These are phyloP conservation scores for Fusarium domesticum DNA, from an alignment of 2,329 filamentous ascomycete species.

Conservation along the genomic window DNA sequence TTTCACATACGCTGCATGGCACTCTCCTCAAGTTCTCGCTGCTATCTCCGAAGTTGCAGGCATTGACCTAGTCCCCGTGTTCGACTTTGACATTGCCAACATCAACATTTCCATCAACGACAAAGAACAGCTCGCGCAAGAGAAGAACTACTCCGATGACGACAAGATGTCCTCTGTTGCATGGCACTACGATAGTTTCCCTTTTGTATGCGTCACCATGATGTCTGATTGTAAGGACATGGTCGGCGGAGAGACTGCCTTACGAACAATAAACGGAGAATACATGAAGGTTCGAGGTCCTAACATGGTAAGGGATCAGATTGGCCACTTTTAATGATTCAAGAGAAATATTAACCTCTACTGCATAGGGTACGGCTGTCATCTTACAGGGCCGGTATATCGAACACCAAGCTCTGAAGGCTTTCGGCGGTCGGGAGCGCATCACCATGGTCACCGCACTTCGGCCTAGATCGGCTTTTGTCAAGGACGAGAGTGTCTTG, in stretches of 20 bases:
- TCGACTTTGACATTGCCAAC: constrained; percentile 56
- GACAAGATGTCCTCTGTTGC: constrained; percentile 43
- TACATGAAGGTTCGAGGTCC: constrained; percentile 59
- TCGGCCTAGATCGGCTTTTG: constrained; percentile 52
- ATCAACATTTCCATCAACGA: constrained; percentile 53
- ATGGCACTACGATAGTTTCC: constrained; percentile 66
- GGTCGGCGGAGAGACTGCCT: constrained; percentile 62
- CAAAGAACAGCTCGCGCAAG: constrained; percentile 31
- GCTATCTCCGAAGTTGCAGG: constrained; percentile 53
- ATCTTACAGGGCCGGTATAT: constrained; percentile 68
- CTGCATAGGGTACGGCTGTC: constrained; percentile 57
- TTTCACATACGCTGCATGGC: constrained; percentile 56
- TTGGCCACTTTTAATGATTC: too few species aligned
- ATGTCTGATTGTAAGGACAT: constrained; percentile 60
- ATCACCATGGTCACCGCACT: constrained; percentile 67
- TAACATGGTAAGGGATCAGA: constrained; percentile 47
- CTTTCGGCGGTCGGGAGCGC: constrained; percentile 57
- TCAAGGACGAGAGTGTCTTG: constrained; percentile 59
- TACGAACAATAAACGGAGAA: constrained; percentile 52
- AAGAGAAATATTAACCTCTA: too few species aligned
- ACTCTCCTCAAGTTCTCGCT: constrained; percentile 40
- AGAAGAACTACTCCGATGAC: constrained; percentile 43
- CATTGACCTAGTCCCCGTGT: constrained; percentile 51
- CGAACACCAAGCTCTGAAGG: constrained; percentile 59
- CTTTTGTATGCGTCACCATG: constrained; percentile 69